These are phyloP conservation scores for Epichloe brachyelytri DNA, from an alignment of 2,329 filamentous ascomycete genomes.

Conservation along the genomic window DNA sequence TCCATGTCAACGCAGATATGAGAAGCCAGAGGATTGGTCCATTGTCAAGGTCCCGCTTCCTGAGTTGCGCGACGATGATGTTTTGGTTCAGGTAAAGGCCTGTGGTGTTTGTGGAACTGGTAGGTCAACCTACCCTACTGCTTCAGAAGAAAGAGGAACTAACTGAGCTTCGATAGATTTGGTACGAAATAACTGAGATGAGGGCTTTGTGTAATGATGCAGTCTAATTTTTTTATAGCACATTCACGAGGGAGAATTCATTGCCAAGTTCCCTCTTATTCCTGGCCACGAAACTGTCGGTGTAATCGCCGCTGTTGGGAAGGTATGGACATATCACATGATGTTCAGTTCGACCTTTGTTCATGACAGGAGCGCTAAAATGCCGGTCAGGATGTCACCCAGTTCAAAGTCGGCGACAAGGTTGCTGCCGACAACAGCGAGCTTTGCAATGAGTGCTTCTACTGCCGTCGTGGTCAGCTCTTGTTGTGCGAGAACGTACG, in stretches of 20 bases:
- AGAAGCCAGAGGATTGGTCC: conserved; percentile 47
- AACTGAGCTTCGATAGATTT: conserved; percentile 19
- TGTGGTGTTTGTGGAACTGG: conserved; percentile 50
- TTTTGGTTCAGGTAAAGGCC: conserved; percentile 54
- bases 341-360: too few species aligned
- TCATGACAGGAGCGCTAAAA: neutral
- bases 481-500: conserved; percentile 51
- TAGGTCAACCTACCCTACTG: conserved; percentile 14
- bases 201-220: neutral
- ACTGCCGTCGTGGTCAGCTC: conserved; percentile 55
- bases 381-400: conserved; percentile 35
- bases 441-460: conserved; percentile 60
- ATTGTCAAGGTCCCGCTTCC: conserved; percentile 51
- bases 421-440: conserved; percentile 53
- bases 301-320: conserved; percentile 45
- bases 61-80: conserved; percentile 43
- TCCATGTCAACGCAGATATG: conserved; percentile 29
- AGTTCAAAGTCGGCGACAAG: conserved; percentile 48
- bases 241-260: conserved; percentile 58
- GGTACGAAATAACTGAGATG: conserved; percentile 13
- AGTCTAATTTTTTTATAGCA: conserved; percentile 20
- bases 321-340: conserved; percentile 12
- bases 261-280: conserved; percentile 49
- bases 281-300: conserved; percentile 58
- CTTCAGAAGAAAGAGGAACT: conserved; percentile 1